These are phyloP conservation scores for Diaporthe citrichinensis DNA, from an alignment of 2,329 filamentous ascomycete genomes.

Conservation along the genomic window DNA sequence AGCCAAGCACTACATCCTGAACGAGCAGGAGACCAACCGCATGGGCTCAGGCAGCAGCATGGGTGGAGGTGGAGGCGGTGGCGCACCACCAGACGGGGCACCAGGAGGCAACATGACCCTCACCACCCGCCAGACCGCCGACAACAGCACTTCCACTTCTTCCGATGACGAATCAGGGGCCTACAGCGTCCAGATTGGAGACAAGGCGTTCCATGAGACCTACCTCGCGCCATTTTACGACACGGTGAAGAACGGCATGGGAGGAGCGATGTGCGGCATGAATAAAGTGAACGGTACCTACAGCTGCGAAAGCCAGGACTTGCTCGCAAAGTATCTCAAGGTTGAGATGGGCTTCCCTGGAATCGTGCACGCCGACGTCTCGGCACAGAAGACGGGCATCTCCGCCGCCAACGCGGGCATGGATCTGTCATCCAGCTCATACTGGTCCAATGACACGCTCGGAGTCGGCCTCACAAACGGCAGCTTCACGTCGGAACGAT, in stretches of 20 bases:
- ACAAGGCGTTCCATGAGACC: slow-evolving; percentile 57
- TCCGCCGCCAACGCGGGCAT: slow-evolving; percentile 74
- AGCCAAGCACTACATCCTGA: slow-evolving; percentile 76
- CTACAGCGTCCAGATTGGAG: slow-evolving; percentile 54
- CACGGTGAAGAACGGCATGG: slow-evolving; percentile 16
- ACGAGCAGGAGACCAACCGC: slow-evolving; percentile 55
- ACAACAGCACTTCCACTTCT: not conserved
- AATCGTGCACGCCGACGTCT: slow-evolving; percentile 78
- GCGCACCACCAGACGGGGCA: not conserved
- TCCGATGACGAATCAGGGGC: slow-evolving; percentile 65
- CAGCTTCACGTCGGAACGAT: slow-evolving; percentile 65
- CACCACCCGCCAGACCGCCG: not conserved
- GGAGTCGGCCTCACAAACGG: slow-evolving; percentile 72
- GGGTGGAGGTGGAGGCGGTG: slow-evolving; percentile 59
- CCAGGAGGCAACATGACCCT: not conserved
- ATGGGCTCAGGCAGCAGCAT: not conserved
- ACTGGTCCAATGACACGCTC: slow-evolving; percentile 62
- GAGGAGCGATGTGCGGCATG: slow-evolving; percentile 30
- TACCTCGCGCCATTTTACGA: slow-evolving; percentile 57
- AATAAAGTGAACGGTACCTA: slow-evolving; percentile 57
- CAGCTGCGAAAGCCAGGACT: slow-evolving; percentile 77
- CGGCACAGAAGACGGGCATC: slow-evolving; percentile 75
- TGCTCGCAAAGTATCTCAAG: slow-evolving; percentile 77
- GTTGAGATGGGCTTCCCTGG: slow-evolving; percentile 73
- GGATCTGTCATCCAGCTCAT: slow-evolving; percentile 78